Percentiles rank a stretch among this genome's conserved stretches.
These are phyloP conservation scores for Epichloe coenophiala DNA, from an alignment of 2,329 filamentous ascomycete species.

Conservation along the genomic window DNA sequence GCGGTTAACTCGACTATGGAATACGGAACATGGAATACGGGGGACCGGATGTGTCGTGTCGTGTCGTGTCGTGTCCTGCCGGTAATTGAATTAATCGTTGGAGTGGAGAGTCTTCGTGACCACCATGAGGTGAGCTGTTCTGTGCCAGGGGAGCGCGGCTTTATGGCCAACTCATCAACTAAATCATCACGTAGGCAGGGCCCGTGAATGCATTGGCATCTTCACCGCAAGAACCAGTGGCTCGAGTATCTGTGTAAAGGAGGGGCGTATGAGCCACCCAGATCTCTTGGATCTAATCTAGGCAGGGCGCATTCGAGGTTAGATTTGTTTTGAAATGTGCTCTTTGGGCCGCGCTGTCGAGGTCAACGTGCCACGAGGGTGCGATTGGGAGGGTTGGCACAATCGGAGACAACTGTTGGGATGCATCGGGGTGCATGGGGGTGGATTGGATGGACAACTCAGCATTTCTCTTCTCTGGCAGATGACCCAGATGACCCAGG, in stretches of 20 bases:
- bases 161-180: neutral
- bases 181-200: neutral
- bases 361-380: neutral
- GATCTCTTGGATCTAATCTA: neutral
- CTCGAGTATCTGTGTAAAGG: neutral
- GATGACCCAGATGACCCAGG: slow-evolving; percentile 18
- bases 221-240: slow-evolving; percentile 1
- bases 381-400: neutral
- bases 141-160: neutral
- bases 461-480: slow-evolving; percentile 19
- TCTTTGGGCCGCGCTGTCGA: neutral
- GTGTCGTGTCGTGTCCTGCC: neutral
- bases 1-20: neutral
- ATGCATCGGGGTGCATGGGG: slow-evolving; percentile 5
- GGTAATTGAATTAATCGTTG: neutral
- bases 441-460: slow-evolving; percentile 15
- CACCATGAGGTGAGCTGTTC: neutral
- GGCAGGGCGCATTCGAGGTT: neutral
- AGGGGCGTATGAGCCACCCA: neutral
- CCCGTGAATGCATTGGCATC: neutral
- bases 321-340: neutral
- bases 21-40: neutral
- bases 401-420: neutral
- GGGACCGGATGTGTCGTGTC: too few species aligned
- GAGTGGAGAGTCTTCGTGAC: neutral